Evolutionary conservation across 768 basidiomycete genomes (phyloP), one percentile per base, ranked within the genome.

Genomic region (Tricholoma hemisulphureum): DNA sequence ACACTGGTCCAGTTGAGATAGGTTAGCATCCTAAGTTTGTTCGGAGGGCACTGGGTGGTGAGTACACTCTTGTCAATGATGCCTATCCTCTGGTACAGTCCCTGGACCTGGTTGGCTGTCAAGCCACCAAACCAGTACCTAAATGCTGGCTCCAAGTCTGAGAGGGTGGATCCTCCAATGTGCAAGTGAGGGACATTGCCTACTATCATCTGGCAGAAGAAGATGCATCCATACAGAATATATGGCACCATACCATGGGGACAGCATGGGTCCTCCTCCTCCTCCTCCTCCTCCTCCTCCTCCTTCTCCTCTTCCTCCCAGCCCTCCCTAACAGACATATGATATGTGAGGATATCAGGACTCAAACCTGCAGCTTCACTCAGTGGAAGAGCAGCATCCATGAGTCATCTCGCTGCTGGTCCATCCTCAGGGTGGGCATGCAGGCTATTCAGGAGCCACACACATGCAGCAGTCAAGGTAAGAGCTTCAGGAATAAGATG

Each of bases 351-450:
- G 14, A 60, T 57, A 26, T 63, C 55, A 3, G 23, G 26, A 41
- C 66, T 56, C 0, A 62, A 63, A 11, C 54, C 57, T 0, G 10
- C 14, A 16, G 51, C 34, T 11, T 61, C 31, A 0, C 64, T 61
- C 20, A 57, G 43, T 1, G 71, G 71, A 4, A 72, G 63, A 23
- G 62, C 57, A 2, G 57, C 43, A 6, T 46, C 35, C 48, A 73
- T 61, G 0, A 73, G 50, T 3, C 69, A 57, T 31, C 68, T 60
- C 1, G 51, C 52, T 7, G 64, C 51, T 6, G 53, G 48, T 2
- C 66, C 61, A 6, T 65, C 54, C 28, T 73, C 70, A 0, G 69
- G 69, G 0, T 59, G 55, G 1, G 69, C 69, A 56, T 71, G 69
- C 2, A 72, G 61, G 1, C 61, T 50, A 41, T 71, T 72, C 1